Conservation (phyloP, 2,329 filamentous ascomycete species). For the Domatiomyces catenatus region DNA sequence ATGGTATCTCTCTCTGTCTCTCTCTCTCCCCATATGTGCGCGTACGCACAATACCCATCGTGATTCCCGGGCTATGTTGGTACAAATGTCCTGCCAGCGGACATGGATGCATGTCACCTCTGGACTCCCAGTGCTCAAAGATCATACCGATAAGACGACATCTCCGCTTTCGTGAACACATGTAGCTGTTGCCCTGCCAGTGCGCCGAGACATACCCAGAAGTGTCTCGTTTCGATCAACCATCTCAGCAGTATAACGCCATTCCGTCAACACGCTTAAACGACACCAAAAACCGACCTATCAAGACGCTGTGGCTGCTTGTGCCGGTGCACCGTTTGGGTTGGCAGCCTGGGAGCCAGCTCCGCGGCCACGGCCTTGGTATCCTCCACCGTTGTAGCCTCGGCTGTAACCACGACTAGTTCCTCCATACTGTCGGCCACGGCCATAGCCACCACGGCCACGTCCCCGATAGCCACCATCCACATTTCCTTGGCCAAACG, state of each 20-base stretch:
- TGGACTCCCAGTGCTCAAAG: not conserved
- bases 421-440: slow-evolving; percentile 36
- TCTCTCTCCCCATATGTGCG: not conserved
- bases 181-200: not conserved
- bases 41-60: not conserved
- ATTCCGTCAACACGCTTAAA: not conserved
- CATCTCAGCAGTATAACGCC: not conserved
- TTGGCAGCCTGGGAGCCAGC: slow-evolving; percentile 5
- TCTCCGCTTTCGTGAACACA: not conserved
- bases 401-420: slow-evolving; percentile 33
- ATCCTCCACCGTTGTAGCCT: slow-evolving; percentile 21
- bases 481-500: slow-evolving; percentile 90
- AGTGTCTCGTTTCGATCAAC: not conserved
- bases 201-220: not conserved
- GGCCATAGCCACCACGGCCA: slow-evolving; percentile 52
- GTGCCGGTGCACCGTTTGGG: not conserved
- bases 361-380: slow-evolving; percentile 12
- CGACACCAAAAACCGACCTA: not conserved
- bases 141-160: not conserved
- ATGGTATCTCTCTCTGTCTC: not conserved
- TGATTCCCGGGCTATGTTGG: not conserved
- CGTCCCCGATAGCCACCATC: slow-evolving; percentile 71
- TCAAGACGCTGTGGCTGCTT: not conserved
- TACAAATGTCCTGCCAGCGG: not conserved
- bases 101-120: not conserved